Conservation (phyloP, 306 rosid species). For the Vigna angularis region DNA sequence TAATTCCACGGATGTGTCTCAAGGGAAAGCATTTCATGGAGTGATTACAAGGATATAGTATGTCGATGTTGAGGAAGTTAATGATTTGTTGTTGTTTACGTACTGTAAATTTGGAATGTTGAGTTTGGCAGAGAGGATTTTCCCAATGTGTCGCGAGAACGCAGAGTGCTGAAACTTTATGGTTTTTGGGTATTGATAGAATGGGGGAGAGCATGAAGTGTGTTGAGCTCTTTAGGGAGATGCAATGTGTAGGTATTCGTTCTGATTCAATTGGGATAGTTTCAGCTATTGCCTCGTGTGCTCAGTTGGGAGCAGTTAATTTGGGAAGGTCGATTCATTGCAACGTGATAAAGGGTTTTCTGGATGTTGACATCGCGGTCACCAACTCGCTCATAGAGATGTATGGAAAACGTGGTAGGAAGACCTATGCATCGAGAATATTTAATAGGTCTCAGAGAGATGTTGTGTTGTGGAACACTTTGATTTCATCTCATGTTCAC, state of each 20-base stretch:
- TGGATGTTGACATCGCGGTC: not conserved
- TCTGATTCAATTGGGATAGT: not conserved
- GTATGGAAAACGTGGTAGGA: conserved; percentile 4
- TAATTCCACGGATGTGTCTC: not conserved
- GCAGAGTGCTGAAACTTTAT: not conserved
- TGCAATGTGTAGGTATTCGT: not conserved
- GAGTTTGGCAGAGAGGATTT: not conserved
- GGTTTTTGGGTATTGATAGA: conserved; percentile 10
- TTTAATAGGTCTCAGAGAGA: not conserved
- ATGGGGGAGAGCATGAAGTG: not conserved
- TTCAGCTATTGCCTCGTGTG: not conserved
- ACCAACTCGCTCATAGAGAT: conserved; percentile 13
- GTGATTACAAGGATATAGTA: not conserved
- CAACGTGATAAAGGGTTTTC: conserved; percentile 10
- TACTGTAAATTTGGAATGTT: conserved; percentile 12
- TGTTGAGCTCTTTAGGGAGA: conserved; percentile 14
- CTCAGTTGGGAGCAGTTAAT: conserved; percentile 3
- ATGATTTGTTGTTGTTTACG: conserved; percentile 4
- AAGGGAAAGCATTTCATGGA: conserved; percentile 17
- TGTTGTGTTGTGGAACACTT: not conserved
- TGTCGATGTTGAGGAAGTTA: conserved; percentile 19
- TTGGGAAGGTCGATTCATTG: conserved; percentile 19
- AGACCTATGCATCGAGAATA: not conserved
- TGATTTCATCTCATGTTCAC: conserved; percentile 8
- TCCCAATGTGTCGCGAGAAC: not conserved